Percentiles rank a stretch among this genome's conserved stretches.
These are phyloP conservation scores for Sesbania bispinosa DNA, from an alignment of 306 rosid species.

Conservation along the genomic window DNA sequence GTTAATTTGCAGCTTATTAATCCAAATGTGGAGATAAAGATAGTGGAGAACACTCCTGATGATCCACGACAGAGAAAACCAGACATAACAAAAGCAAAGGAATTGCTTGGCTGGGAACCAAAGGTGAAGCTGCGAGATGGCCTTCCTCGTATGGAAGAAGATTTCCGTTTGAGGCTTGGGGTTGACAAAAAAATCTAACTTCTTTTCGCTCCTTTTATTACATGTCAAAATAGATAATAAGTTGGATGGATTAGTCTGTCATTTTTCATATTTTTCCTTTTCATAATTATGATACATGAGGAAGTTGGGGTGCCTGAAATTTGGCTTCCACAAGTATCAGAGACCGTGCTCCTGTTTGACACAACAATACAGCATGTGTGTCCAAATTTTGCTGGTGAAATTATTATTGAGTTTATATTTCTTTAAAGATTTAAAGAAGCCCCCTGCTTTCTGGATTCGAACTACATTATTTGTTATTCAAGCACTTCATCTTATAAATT, in stretches of 20 bases:
- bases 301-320: neutral
- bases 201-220: neutral
- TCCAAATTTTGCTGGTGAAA: conserved; percentile 22
- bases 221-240: conserved; percentile 22
- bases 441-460: neutral
- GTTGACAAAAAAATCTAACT: conserved; percentile 30
- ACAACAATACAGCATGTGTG: neutral
- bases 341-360: neutral
- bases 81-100: conserved; percentile 66
- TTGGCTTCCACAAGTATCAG: conserved; percentile 11
- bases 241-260: neutral
- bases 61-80: conserved; percentile 88
- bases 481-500: neutral
- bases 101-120: conserved; percentile 78
- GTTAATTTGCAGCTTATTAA: conserved; percentile 59
- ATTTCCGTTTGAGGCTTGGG: conserved; percentile 74
- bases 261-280: neutral
- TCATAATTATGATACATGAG: conserved; percentile 15
- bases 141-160: conserved; percentile 83
- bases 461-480: neutral
- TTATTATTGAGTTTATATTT: neutral
- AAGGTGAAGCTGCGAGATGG: conserved; percentile 60
- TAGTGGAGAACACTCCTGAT: conserved; percentile 83
- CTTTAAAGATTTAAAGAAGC: neutral
- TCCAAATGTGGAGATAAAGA: conserved; percentile 62